phyloP scores from a whole-genome alignment of 257 asterid species.

The Catharanthus roseus region DNA sequence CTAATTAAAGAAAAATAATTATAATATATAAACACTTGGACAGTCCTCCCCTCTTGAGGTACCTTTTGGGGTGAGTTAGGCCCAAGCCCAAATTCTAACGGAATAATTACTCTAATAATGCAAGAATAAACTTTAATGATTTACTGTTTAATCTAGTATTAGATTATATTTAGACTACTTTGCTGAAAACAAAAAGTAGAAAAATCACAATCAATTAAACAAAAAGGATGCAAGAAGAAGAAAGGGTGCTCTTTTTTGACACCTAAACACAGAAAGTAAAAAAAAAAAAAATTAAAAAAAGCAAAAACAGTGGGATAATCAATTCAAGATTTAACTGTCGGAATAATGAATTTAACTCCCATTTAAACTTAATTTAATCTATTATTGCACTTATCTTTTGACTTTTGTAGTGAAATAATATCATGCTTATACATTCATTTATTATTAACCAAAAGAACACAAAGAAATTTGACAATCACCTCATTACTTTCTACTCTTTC shows the following conservation, averaged over 20 bases:
- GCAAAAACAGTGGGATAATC: background rate
- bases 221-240: background rate
- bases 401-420: too few species aligned
- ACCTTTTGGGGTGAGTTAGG: too few species aligned
- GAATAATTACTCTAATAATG: background rate
- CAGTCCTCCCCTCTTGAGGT: too few species aligned
- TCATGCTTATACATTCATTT: background rate
- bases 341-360: background rate
- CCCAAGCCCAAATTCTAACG: too few species aligned
- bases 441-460: constrained; percentile 9
- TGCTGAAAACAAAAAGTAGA: background rate
- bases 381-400: too few species aligned
- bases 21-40: too few species aligned
- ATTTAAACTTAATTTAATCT: too few species aligned
- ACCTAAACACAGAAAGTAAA: constrained; percentile 1
- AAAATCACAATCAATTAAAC: background rate
- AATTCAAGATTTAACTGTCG: constrained; percentile 17
- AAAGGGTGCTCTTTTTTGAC: background rate
- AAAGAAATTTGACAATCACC: background rate
- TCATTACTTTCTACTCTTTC: background rate
- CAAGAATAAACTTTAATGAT: background rate
- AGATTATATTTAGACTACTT: background rate
- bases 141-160: background rate
- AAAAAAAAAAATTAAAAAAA: background rate
- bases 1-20: too few species aligned